These are phyloP conservation scores for Plasmodium malariae DNA, from an alignment of 169 alveolate species.

Conservation along the genomic window DNA sequence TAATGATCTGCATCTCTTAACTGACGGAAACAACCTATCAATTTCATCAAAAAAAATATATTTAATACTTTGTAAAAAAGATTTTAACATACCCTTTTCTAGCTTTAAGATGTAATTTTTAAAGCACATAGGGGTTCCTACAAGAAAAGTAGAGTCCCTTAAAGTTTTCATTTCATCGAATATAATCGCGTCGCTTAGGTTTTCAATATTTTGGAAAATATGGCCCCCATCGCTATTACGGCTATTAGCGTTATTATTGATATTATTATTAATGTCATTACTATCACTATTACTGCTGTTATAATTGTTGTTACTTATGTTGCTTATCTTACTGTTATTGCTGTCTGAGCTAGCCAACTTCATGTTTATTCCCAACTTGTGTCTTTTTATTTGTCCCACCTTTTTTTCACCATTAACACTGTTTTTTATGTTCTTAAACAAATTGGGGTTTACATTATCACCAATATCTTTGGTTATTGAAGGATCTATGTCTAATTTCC, in stretches of 20 bases:
- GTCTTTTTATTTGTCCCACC: not conserved
- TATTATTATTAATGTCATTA: no score
- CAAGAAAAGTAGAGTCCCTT: constrained; percentile 21
- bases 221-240: not conserved
- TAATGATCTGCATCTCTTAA: constrained; percentile 13
- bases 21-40: constrained; percentile 54
- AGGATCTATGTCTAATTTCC: not conserved
- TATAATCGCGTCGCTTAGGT: not conserved
- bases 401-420: not conserved
- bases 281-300: no score
- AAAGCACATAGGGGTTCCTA: constrained; percentile 71
- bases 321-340: no score
- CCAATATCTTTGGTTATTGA: not conserved
- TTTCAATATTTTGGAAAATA: not conserved
- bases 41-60: constrained; percentile 68
- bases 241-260: no score
- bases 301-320: no score
- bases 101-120: constrained; percentile 45
- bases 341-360: not conserved
- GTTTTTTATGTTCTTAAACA: not conserved
- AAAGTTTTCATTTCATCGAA: not conserved
- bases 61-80: constrained; percentile 62
- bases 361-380: not conserved
- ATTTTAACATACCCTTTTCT: constrained; percentile 22
- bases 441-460: not conserved